Percentiles rank a stretch among this genome's conserved stretches.
These are phyloP conservation scores for Acacia melanoxylon DNA, from an alignment of 306 rosid species.

Conservation along the genomic window DNA sequence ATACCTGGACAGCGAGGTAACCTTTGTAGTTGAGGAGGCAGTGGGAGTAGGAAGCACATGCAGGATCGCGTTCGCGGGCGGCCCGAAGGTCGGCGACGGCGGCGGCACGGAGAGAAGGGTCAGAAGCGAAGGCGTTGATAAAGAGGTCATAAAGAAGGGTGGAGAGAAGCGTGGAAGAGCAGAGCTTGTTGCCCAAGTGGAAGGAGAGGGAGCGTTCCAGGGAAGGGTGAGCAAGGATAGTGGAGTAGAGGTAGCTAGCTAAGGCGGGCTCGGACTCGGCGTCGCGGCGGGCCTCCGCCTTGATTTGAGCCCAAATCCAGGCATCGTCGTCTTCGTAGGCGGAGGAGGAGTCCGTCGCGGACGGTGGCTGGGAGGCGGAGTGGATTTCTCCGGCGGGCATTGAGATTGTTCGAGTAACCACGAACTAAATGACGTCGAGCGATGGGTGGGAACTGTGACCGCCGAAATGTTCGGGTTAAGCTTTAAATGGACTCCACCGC, in stretches of 20 bases:
- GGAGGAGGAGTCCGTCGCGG: conserved; percentile 19
- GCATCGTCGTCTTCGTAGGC: conserved; percentile 43
- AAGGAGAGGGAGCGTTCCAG: conserved; percentile 77
- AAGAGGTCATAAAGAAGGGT: conserved; percentile 89
- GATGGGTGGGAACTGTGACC: neutral
- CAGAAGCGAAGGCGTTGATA: conserved; percentile 74
- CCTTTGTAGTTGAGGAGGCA: conserved; percentile 97
- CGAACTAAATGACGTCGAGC: neutral
- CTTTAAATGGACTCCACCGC: too few relatives aligned
- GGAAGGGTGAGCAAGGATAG: conserved; percentile 81
- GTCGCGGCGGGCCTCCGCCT: conserved; percentile 85
- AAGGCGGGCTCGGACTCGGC: conserved; percentile 93
- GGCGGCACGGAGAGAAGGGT: conserved; percentile 59
- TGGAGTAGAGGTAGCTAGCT: conserved; percentile 92
- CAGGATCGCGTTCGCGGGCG: conserved; percentile 78
- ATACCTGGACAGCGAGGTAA: conserved; percentile 86
- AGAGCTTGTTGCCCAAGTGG: conserved; percentile 88
- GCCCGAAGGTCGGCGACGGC: conserved; percentile 84
- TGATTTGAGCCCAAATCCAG: conserved; percentile 76
- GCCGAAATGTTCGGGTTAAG: neutral
- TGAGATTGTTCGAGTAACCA: neutral
- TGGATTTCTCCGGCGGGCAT: conserved; percentile 72
- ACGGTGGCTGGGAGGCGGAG: conserved; percentile 9
- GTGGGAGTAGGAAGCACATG: conserved; percentile 84
- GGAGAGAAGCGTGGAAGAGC: conserved; percentile 91